Evolutionary conservation across 306 rosid genomes (phyloP).

Genomic region (Clitoria ternatea): DNA sequence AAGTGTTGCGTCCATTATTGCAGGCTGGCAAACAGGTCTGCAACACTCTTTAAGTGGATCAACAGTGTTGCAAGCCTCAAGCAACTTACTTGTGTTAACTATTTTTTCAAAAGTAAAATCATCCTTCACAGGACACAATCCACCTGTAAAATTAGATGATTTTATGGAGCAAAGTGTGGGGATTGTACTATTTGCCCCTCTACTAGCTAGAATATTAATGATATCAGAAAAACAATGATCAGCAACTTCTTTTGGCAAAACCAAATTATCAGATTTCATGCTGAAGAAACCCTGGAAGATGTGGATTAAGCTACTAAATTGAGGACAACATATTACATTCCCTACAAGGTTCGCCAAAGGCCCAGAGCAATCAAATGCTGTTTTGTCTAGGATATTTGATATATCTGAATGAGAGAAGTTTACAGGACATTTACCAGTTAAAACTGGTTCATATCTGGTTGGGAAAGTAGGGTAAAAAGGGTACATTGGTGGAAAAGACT

Average conservation of each 20-base stretch:
- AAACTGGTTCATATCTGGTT: constrained; percentile 71
- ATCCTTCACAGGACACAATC: constrained; percentile 89
- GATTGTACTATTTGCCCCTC: constrained; percentile 75
- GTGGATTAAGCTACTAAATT: constrained; percentile 80
- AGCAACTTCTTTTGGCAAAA: constrained; percentile 56
- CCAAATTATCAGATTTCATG: constrained; percentile 59
- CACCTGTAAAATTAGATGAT: constrained; percentile 81
- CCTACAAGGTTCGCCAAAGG: constrained; percentile 86
- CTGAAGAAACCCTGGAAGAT: constrained; percentile 81
- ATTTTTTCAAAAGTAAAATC: constrained; percentile 62
- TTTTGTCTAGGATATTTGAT: constrained; percentile 66
- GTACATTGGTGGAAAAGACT: constrained; percentile 79
- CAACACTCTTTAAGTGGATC: constrained; percentile 99
- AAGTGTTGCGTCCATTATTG: constrained; percentile 86
- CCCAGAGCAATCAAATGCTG: constrained; percentile 81
- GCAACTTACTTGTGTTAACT: constrained; percentile 72
- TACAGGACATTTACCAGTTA: constrained; percentile 88
- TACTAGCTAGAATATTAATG: constrained; percentile 70
- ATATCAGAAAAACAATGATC: constrained; percentile 81
- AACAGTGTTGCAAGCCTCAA: constrained; percentile 84
- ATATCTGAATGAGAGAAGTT: constrained; percentile 68
- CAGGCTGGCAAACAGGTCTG: constrained; percentile 90
- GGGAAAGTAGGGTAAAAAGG: constrained; percentile 85
- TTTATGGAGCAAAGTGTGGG: constrained; percentile 71
- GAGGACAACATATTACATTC: constrained; percentile 93